Evolutionary conservation across 116 monocot species (phyloP), one percentile per base, ranked within the genome.

Genomic region (Zostera marina): DNA sequence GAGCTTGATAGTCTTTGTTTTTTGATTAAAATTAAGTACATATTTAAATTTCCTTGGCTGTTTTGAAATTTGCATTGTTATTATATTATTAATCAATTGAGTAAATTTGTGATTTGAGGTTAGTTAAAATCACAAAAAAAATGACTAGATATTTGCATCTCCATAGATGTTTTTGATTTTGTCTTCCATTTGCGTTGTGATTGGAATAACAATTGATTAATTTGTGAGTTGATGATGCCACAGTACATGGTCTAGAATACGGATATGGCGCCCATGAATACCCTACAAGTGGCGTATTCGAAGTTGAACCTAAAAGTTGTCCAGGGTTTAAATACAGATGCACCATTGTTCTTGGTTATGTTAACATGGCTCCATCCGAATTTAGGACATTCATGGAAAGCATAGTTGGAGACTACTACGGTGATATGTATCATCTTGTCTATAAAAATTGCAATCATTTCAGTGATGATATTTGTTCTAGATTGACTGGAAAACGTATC

Each of bases 361-460:
- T 61, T 44, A 64, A 58, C 45, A 74, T 81, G 65, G 7, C 61
- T 19, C 72, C 74, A 11, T 59, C 68, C 11, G 76, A 93, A 42
- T 79, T 81, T 49, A 78, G 71, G 8, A 53, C 62, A 47, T 88
- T 81, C 65, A 52, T 88, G 19, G 84, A 88, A 66, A 46, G 53
- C 9, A 67, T 76, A 44, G 79, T 78, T 53, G 45, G 68, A 42
- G 84, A 93, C 4, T 93, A 93, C 46, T 73, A 81, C 63, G 93
- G 93, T 49, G 88, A 93, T 62, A 79, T 81, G n/a, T 93, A 93
- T 61, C 88, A 93, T 52, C 74, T 93, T 19, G 81, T 93, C 45
- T 77, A 76, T 14, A 93, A 88, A 67, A 93, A 93, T 23, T 93
- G 93, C 71, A 93, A 93, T 42, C 93, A 93, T 68, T 93, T 93